Conservation (phyloP, 139 green algal genomes). For the Coccomyxa sp. region DNA sequence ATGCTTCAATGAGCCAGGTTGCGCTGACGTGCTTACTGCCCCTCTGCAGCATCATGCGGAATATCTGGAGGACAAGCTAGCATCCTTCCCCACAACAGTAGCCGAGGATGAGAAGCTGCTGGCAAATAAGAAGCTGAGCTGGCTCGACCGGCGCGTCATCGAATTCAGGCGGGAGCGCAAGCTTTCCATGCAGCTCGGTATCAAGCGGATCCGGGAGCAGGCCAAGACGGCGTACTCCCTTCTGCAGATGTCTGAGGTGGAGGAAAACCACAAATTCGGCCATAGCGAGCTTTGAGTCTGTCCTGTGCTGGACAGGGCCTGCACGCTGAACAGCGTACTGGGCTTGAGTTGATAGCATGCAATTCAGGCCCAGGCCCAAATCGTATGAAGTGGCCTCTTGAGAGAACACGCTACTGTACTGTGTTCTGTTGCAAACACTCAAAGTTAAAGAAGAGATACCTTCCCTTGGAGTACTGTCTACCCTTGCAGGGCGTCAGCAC, state of each 20-base stretch:
- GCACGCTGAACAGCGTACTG: no score
- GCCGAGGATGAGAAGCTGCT: neutral
- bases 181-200: neutral
- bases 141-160: neutral
- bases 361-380: no score
- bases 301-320: no score
- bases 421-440: no score
- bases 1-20: neutral
- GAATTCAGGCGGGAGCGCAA: constrained; percentile 1
- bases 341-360: no score
- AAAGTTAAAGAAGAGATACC: no score
- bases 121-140: neutral
- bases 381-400: no score
- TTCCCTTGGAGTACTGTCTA: no score
- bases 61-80: neutral
- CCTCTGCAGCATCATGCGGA: neutral
- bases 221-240: neutral
- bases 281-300: no score
- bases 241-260: neutral
- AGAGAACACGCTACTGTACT: no score
- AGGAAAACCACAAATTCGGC: neutral
- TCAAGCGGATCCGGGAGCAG: neutral
- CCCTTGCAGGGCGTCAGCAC: no score
- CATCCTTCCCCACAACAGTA: neutral
- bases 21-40: neutral